Base-by-base conservation (phyloP, 2,329 filamentous ascomycete species). In the Ophioceras dolichostomum region DNA sequence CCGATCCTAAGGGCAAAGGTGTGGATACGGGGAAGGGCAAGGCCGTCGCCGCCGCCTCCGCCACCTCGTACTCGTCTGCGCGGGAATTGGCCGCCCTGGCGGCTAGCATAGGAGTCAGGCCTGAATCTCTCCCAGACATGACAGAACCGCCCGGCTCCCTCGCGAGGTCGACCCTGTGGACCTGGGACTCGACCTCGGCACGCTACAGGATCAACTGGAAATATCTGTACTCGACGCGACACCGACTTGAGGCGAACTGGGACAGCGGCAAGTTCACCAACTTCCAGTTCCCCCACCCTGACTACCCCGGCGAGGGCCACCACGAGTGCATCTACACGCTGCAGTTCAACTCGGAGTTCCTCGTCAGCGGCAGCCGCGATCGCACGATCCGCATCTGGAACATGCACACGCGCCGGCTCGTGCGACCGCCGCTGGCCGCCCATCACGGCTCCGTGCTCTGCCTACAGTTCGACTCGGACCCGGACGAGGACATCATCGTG, bases 281-380 rank as follows among this genome's bases (percentile, higher is more conserved):
- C 45, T 96, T 96, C 50, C 86, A 93, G 37, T 70, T 98, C 1
- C 91, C 91, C 1, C 86, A 94, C 50, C 87, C 87, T 0, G 69
- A 76, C 27, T 70, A 87, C 49, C 76, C 77, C 1, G 70, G 83
- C 22, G 89, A 96, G 54, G 85, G 84, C 1, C 91, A 98, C 53
- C 71, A 69, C 16, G 89, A 96, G 53, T 96, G 88, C 55, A 87
- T 98, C 10, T 98, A 98, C 58, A 89, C 85, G 2, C 77, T 98
- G 37, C 89, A 98, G 55, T 94, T 89, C 51, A 81, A 81, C 38
- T 71, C 80, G 2, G 79, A 86, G 44, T 91, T 81, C 55, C 70
- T 98, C 9, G 89, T 96, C 35, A 96, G 88, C 52, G 91, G 91
- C 13, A 96, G 89, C 51, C 74, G 91, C 37, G 91, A 98, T 53